Evolutionary conservation across 805 yeast genomes (phyloP).

Genomic region (Aciculoconidium aculeatum): DNA sequence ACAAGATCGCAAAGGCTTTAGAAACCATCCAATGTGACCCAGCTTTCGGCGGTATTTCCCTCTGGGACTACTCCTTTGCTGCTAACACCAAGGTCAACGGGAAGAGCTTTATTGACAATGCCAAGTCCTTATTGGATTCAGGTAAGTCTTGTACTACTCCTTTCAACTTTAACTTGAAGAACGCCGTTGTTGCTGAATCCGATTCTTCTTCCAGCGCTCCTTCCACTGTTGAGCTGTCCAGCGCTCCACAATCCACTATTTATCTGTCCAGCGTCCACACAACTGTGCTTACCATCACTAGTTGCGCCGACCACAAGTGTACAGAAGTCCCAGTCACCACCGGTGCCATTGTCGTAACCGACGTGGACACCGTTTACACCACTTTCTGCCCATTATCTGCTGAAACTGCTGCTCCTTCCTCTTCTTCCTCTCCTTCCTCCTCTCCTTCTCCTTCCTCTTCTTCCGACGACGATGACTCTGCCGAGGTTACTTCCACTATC

Average conservation of each 20-base stretch:
- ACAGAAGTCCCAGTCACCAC: constrained; percentile 18
- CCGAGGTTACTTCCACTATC: not conserved
- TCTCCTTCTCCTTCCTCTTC: constrained; percentile 5
- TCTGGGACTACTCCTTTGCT: constrained; percentile 30
- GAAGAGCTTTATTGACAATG: constrained; percentile 1
- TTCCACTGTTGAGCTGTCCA: too few species aligned
- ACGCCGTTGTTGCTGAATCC: too few species aligned
- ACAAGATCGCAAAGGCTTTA: too few species aligned
- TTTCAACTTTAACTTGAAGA: too few species aligned
- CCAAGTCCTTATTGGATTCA: constrained; percentile 3
- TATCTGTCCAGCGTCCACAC: too few species aligned
- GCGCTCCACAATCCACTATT: too few species aligned
- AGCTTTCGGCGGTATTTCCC: constrained; percentile 29
- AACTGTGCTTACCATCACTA: constrained; percentile 27
- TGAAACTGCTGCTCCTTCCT: constrained; percentile 4
- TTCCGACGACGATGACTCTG: constrained; percentile 5
- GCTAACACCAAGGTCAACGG: constrained; percentile 6
- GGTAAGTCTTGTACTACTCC: constrained; percentile 3
- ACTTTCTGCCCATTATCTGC: constrained; percentile 26
- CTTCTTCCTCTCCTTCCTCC: not conserved
- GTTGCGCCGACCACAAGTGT: constrained; percentile 28
- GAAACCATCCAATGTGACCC: constrained; percentile 12
- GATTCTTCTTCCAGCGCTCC: constrained; percentile 1
- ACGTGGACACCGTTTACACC: constrained; percentile 23
- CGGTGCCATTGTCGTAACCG: constrained; percentile 32